A percentile compares a stretch with the other conserved stretches of the same genome.
phyloP scores from a whole-genome alignment of 495 filamentous ascomycete species.

The Trichocladium antarcticum region DNA sequence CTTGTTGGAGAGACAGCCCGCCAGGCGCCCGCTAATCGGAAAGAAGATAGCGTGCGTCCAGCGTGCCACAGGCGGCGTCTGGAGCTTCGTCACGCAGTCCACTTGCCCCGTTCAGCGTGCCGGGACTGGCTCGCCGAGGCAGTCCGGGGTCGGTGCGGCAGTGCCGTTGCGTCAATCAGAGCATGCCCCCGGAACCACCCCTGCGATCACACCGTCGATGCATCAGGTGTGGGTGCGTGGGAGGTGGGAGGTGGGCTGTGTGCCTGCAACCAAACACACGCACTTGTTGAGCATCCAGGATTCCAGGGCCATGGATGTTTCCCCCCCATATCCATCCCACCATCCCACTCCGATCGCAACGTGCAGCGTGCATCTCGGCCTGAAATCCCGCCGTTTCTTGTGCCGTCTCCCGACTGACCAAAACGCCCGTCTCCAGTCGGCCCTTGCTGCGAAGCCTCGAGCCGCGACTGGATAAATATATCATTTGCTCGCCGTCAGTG shows the following conservation, averaged over 20 bases:
- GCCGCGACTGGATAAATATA: constrained; percentile 24
- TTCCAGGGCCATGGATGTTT: constrained; percentile 5
- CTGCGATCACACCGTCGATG: constrained; percentile 21
- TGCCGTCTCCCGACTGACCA: neutral
- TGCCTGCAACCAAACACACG: neutral
- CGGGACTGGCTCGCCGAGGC: constrained; percentile 14
- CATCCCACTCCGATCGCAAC: constrained; percentile 8
- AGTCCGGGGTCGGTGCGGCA: constrained; percentile 18
- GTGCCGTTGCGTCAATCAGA: constrained; percentile 13
- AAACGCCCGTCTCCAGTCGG: constrained; percentile 2
- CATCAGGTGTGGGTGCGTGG: constrained; percentile 4
- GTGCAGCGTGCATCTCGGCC: constrained; percentile 22
- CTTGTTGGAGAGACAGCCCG: neutral
- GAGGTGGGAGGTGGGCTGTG: neutral
- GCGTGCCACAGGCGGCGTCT: constrained; percentile 16
- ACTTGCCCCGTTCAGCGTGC: constrained; percentile 7
- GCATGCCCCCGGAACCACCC: constrained; percentile 8
- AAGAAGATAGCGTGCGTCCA: constrained; percentile 6
- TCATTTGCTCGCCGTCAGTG: constrained; percentile 16
- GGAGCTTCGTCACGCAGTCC: constrained; percentile 20
- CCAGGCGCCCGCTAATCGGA: constrained; percentile 2
- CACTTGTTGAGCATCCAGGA: neutral
- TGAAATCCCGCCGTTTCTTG: constrained; percentile 8
- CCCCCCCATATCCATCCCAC: constrained; percentile 4
- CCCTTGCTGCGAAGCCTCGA: constrained; percentile 20